Evolutionary conservation across 306 rosid species (phyloP).

Genomic region (Alnus rubra): DNA sequence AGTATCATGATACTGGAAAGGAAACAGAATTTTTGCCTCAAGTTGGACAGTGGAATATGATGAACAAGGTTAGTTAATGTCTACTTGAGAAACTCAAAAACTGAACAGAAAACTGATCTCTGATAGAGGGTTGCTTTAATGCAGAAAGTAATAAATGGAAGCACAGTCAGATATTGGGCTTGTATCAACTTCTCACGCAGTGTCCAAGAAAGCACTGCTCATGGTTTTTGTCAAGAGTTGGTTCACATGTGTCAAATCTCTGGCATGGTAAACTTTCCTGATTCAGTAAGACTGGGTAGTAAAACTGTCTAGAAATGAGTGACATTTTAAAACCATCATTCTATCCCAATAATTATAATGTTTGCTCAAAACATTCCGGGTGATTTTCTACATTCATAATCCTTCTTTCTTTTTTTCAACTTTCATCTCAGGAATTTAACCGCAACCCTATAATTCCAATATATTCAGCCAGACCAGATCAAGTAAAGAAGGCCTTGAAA

Average conservation of each 20-base stretch:
- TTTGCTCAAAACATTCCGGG: too few relatives aligned
- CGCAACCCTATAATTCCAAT: constrained; percentile 45
- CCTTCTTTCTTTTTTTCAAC: neutral
- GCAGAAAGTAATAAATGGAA: constrained; percentile 62
- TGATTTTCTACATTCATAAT: neutral
- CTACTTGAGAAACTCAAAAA: neutral
- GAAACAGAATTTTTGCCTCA: constrained; percentile 49
- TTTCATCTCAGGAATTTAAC: constrained; percentile 39
- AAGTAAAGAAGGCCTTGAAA: constrained; percentile 51
- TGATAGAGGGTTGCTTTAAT: constrained; percentile 12
- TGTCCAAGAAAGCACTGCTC: constrained; percentile 50
- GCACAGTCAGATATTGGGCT: constrained; percentile 51
- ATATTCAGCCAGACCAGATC: constrained; percentile 45
- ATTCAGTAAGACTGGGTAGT: neutral
- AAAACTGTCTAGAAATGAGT: neutral
- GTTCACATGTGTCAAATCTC: constrained; percentile 64
- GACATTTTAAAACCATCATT: neutral
- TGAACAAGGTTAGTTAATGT: constrained; percentile 45
- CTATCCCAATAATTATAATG: neutral
- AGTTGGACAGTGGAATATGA: constrained; percentile 59
- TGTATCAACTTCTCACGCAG: constrained; percentile 55
- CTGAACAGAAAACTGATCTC: neutral
- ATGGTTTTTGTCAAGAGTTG: constrained; percentile 55
- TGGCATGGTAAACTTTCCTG: constrained; percentile 51
- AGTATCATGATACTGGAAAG: constrained; percentile 46